Base-by-base conservation (phyloP, 2,329 filamentous ascomycete species). In the Ascochyta pisi region DNA sequence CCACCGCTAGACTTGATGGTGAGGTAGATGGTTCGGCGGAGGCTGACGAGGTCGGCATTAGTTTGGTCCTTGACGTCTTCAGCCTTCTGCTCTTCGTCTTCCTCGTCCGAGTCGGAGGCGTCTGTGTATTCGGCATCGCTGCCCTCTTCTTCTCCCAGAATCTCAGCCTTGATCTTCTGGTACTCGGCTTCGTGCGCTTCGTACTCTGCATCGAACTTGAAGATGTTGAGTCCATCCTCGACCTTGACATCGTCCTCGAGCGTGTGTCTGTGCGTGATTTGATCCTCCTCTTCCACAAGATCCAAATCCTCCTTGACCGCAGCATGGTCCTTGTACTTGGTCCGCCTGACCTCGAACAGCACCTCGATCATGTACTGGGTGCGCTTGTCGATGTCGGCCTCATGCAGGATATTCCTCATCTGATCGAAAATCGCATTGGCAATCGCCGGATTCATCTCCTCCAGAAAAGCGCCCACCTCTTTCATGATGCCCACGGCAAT, bases 291-390 rank as follows among this genome's bases (percentile, higher is more conserved):
- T 77, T 98, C 94, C 8, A 99, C 91, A 41, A 99, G 77, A 76
- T 99, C 95, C 54, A 99, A 81, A 74, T 99, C 95, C 72, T 97
- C 93, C 75, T 88, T 93, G 67, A 98, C 82, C 0, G 92, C 89
- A 16, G 89, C 92, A 68, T 98, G 92, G 69, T 98, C 92, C 80
- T 96, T 96, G 82, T 96, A 99, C 68, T 90, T 90, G 78, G 98
- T 94, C 77, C 97, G 96, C 61, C 95, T 86, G 52, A 97, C 89
- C 78, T 99, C 93, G 75, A 99, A 99, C 39, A 99, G 79, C 6
- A 98, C 95, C 76, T 99, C 95, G 54, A 99, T 94, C 91, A 96
- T 96, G 78, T 98, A 99, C 78, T 99, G 95, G n/a, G 94, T 93
- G 62, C 95, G 86, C 82, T 96, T 97, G 73, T 98, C 94, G 74